Evolutionary conservation across 2,329 filamentous ascomycete species (phyloP), one percentile per base, ranked within the genome.

Genomic region (Aspergillus spinulosporus): DNA sequence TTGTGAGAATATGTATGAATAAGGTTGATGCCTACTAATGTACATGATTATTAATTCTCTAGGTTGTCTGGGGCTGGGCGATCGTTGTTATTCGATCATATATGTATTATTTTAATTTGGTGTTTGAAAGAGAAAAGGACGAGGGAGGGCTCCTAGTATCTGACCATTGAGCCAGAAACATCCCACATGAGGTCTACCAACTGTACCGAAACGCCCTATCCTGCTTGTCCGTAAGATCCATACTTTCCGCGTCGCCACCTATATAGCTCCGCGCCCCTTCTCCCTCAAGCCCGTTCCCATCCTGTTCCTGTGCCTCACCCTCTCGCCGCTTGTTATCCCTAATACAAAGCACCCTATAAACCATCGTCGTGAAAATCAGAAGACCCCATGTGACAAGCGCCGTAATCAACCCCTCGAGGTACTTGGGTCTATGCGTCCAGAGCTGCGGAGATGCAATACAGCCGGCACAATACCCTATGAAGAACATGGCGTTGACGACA

Each of bases 361-460:
- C 32, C 4, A 26, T 14, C 2, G 51, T 47, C 21, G 31, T 39
- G 8, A 47, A 14, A 31, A 46, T 39, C 12, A 53, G 34, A 21
- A 53, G 31, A 2, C 50, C 40, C 50, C 50, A 53, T 21, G 50
- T 45, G n/a, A 34, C 32, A 37, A 53, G 40, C 31, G 29, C 50
- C 50, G 76, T 75, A 12, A 81, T 75, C 6, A 80, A 73, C 14
- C 80, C 79, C n/a, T 74, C 69, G 6, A 73, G 72, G 59, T 80
- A 81, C 9, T 76, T 66, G 8, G 78, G 76, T 47, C 66, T 68
- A 26, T 74, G 61, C 59, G 47, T 49, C 78, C 79, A 82, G 1
- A 80, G 69, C 63, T 82, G 78, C n/a, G 80, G 79, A 0, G 68
- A 67, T 0, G 69, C 77, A 51, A 80, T 80, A 61, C 76, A 77